Evolutionary conservation across 108 stramenopile species (phyloP), one percentile per base, ranked within the genome.

Genomic region (Craspedostauros australis): DNA sequence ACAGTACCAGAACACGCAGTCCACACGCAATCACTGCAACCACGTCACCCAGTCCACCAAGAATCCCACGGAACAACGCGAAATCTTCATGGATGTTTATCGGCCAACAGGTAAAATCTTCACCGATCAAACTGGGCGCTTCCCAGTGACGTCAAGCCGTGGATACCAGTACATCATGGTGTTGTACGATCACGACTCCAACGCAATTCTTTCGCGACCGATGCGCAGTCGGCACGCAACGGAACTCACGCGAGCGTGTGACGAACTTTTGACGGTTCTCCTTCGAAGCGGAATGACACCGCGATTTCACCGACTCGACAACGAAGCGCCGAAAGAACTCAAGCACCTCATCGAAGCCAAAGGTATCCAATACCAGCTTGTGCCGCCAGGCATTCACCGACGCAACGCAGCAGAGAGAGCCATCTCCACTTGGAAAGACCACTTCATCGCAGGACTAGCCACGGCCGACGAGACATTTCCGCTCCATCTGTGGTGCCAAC

Each of bases 111-210:
- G 64, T 21, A 24, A 48, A 33, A 68, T 68, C 39, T 72, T 66
- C 55, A 51, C 65, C 1, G 74, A 75, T 43, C 66, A 73, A 55
- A 65, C 66, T 0, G 77, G 77, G 1, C 22, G 34, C 0, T 66
- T 79, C 27, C 41, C 53, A 5, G 36, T 32, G 3, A 26, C 48
- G 6, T 68, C 76, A 8, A 38, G 30, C 32, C 47, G 16, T 9
- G 74, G 74, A 0, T 59, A 77, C 47, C 37, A 70, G 23, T 70
- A 78, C 51, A 30, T 70, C 0, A 45, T 77, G 43, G 42, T 75
- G 3, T 16, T 74, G 0, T 61, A 71, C n/a, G 52, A 72, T 29
- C 44, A 68, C 37, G 73, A 80, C 45, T 46, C 43, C 45, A 75
- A 80, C 43, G 39, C 33, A 52, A 75, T 80, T 19, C 27, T 57